Evolutionary conservation across 805 yeast genomes (phyloP).

Genomic region (Nakazawaea wyomingensis): DNA sequence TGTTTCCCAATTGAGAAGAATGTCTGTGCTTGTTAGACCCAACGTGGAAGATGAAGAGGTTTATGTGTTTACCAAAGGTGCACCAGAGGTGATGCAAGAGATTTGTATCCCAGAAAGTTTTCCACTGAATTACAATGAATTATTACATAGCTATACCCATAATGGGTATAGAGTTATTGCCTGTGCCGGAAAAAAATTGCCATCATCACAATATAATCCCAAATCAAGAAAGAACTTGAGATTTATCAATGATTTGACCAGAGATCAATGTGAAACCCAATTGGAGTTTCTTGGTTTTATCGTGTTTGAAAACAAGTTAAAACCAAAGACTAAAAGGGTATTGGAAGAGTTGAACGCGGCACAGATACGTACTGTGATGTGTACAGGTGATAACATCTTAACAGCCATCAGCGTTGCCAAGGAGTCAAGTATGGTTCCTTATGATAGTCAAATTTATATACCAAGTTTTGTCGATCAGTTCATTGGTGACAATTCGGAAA

Average conservation of each 20-base stretch:
- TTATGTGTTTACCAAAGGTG: conserved; percentile 80
- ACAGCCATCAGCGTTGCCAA: conserved; percentile 92
- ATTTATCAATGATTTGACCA: conserved; percentile 42
- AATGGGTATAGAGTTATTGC: conserved; percentile 95
- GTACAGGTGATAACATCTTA: conserved; percentile 94
- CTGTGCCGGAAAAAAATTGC: conserved; percentile 59
- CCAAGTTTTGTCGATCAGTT: conserved; percentile 48
- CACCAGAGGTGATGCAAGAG: conserved; percentile 87
- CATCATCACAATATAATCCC: conserved; percentile 15
- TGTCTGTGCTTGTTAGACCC: conserved; percentile 73
- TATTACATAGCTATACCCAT: conserved; percentile 82
- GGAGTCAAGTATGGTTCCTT: conserved; percentile 66
- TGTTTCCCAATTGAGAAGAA: conserved; percentile 76
- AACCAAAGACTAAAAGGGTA: conserved; percentile 59
- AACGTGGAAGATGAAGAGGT: conserved; percentile 31
- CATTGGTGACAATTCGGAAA: background rate
- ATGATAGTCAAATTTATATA: conserved; percentile 45
- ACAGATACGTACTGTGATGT: conserved; percentile 80
- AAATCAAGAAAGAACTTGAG: conserved; percentile 37
- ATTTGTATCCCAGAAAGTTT: conserved; percentile 68
- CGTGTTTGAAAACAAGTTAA: conserved; percentile 87
- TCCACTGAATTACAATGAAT: conserved; percentile 69
- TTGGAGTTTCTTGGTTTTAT: conserved; percentile 82
- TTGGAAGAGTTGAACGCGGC: conserved; percentile 60
- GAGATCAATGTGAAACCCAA: conserved; percentile 66